These are phyloP conservation scores for Petunia secreta DNA, from an alignment of 257 asterid genomes.

Conservation along the genomic window DNA sequence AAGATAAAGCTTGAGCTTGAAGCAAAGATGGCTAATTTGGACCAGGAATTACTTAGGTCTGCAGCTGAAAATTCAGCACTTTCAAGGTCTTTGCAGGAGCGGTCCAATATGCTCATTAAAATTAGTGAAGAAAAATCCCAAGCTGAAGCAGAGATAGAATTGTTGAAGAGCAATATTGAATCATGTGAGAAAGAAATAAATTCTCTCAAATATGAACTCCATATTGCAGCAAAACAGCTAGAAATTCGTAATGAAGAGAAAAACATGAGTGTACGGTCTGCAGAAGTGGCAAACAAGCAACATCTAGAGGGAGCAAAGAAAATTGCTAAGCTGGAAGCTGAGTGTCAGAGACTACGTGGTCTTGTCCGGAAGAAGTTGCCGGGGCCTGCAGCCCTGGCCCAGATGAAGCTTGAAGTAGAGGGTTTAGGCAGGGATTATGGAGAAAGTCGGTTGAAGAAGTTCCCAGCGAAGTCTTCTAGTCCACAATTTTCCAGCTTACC, in stretches of 20 bases:
- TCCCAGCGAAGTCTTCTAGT: constrained; percentile 71
- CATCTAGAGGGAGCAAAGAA: constrained; percentile 88
- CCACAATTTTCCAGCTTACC: constrained; percentile 56
- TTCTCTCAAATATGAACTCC: constrained; percentile 83
- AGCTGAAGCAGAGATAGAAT: constrained; percentile 80
- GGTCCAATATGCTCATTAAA: constrained; percentile 81
- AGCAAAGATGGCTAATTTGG: constrained; percentile 60
- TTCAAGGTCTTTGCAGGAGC: constrained; percentile 89
- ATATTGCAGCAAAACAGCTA: constrained; percentile 74
- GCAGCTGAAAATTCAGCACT: constrained; percentile 88
- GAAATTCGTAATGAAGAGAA: constrained; percentile 95
- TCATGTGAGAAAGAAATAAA: constrained; percentile 76
- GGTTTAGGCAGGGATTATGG: constrained; percentile 76
- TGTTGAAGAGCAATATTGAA: constrained; percentile 60
- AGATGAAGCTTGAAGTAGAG: constrained; percentile 94
- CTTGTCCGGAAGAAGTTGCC: constrained; percentile 90
- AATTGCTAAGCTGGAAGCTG: constrained; percentile 90
- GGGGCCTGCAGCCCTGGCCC: constrained; percentile 96
- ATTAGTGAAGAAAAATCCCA: constrained; percentile 79
- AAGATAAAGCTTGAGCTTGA: constrained; percentile 82
- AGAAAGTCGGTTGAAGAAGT: constrained; percentile 69
- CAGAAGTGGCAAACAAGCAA: constrained; percentile 89
- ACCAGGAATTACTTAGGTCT: constrained; percentile 74
- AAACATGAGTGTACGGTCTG: constrained; percentile 83
- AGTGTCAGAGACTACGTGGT: constrained; percentile 90